Evolutionary conservation across 306 rosid species (phyloP), one percentile per base, ranked within the genome.

Genomic region (Morella rubra): DNA sequence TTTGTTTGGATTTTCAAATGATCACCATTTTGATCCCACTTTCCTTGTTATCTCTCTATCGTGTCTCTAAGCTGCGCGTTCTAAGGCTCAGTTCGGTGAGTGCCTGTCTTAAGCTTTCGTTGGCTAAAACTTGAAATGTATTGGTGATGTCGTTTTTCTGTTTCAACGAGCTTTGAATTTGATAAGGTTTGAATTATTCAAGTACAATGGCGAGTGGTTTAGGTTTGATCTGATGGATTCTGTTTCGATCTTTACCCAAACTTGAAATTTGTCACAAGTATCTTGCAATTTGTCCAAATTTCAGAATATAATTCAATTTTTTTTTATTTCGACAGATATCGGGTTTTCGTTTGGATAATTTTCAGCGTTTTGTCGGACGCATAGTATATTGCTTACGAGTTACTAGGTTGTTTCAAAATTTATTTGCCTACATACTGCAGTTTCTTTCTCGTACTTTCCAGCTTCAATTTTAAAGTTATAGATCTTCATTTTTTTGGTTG

Each of bases 1-100:
- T 60, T 54, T 68, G 5, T 45, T 80, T 61, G 75, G 88, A 92
- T 96, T 89, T 76, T 75, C 90, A 40, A 65, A 72, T 85, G 82
- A 53, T 51, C 86, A 45, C 71, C 54, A 77, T 55, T 73, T 78
- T 51, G 45, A 73, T 84, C 76, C 59, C 69, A 4, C 59, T 64
- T 7, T 49, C 64, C 64, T 5, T 71, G 37, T 9, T 58, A 72
- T 59, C 44, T 44, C 32, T 37, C 71, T 4, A 3, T 46, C 44
- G 80, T 22, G 60, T 80, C 76, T 84, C 64, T 37, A 18, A 81
- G 44, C n/a, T 61, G 77, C 5, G 62, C 67, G 42, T 79, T 74
- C 69, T 45, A 53, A 68, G 82, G 76, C 86, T 82, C 80, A 53
- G 78, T 53, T 73, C 75, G 76, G 89, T 88, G 73, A 77, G 93